Evolutionary conservation across 768 basidiomycete genomes (phyloP).

Genomic region (Suillus discolor): DNA sequence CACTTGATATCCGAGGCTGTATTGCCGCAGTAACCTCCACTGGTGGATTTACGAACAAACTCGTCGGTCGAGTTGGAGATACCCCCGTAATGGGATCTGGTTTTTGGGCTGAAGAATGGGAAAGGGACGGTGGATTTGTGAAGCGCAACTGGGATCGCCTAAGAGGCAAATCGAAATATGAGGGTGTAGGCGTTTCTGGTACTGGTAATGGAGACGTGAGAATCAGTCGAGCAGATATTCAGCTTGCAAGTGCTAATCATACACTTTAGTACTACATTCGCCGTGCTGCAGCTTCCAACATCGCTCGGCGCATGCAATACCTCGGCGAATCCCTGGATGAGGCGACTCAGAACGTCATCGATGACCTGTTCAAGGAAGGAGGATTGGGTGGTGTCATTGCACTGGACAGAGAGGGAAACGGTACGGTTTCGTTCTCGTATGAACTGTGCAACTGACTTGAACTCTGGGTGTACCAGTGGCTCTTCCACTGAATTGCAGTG

Average conservation of each 20-base stretch:
- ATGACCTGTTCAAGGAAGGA: constrained; percentile 57
- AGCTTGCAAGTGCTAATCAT: constrained; percentile 10
- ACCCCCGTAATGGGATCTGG: constrained; percentile 79
- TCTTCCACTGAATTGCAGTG: constrained; percentile 72
- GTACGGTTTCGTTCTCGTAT: constrained; percentile 37
- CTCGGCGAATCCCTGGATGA: constrained; percentile 54
- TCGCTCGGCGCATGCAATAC: constrained; percentile 68
- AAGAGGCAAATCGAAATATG: constrained; percentile 32
- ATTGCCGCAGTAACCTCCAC: constrained; percentile 77
- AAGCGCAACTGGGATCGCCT: constrained; percentile 44
- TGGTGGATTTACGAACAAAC: constrained; percentile 82
- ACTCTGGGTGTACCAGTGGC: constrained; percentile 49
- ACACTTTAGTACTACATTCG: constrained; percentile 73
- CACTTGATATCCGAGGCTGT: constrained; percentile 73
- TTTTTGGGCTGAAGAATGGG: constrained; percentile 87
- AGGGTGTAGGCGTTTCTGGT: constrained; percentile 75
- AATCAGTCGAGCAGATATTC: constrained; percentile 12
- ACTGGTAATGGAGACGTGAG: constrained; percentile 85
- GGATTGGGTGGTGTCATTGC: constrained; percentile 79
- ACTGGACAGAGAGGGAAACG: constrained; percentile 68
- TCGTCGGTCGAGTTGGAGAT: constrained; percentile 82
- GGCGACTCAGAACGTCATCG: constrained; percentile 57
- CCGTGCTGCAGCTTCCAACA: constrained; percentile 61
- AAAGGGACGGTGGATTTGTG: constrained; percentile 31
- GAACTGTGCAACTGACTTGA: background rate